A percentile compares a stretch with the other conserved stretches of the same genome.
These are phyloP conservation scores for Caryopteris hybrid DNA, from an alignment of 305 asterid genomes.

Conservation along the genomic window DNA sequence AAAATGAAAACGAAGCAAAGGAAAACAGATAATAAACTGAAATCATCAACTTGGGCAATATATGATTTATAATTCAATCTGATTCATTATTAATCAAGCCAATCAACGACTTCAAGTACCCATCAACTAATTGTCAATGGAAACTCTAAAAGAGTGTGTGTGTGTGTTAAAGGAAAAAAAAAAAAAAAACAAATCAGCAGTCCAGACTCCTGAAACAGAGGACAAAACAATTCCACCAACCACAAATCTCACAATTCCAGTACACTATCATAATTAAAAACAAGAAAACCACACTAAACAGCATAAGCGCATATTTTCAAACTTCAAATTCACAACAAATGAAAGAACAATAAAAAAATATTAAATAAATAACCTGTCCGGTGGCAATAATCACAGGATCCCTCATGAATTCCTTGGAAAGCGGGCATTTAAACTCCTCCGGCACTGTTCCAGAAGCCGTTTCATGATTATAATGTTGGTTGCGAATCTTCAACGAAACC, in stretches of 20 bases:
- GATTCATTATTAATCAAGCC: not conserved
- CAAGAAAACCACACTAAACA: not conserved
- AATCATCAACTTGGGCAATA: not conserved
- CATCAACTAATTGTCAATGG: not conserved
- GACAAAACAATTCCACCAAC: not conserved
- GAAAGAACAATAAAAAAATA: not conserved
- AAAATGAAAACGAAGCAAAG: not conserved
- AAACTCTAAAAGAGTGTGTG: not conserved
- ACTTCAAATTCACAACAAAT: not conserved
- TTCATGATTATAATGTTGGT: not conserved
- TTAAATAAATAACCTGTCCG: constrained; percentile 50
- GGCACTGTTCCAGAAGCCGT: constrained; percentile 30
- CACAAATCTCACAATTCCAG: not conserved
- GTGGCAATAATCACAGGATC: constrained; percentile 59
- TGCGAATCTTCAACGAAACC: constrained; percentile 25
- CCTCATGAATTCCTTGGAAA: constrained; percentile 52
- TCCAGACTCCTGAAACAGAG: not conserved
- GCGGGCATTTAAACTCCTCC: constrained; percentile 58
- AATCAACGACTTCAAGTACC: not conserved
- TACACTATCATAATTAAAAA: not conserved
- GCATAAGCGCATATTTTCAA: not conserved
- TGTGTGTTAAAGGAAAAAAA: not conserved
- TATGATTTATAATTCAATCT: not conserved
- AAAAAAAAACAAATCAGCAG: not conserved
- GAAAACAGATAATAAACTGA: not conserved